Conservation (phyloP, 2,329 filamentous ascomycete genomes). For the Teratosphaeria viscida region DNA sequence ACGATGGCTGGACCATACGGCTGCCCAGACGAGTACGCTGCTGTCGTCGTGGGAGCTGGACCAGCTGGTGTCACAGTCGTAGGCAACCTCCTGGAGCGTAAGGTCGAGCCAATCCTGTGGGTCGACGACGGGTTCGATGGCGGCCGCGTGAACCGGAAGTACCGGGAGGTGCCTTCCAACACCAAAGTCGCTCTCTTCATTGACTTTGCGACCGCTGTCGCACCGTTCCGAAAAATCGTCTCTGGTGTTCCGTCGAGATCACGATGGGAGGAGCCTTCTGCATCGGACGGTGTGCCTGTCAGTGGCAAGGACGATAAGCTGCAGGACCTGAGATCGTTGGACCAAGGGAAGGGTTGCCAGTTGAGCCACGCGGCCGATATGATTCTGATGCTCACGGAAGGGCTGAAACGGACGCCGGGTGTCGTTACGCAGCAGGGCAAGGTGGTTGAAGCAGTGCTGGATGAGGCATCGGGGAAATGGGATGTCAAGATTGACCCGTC, state of each 20-base stretch:
- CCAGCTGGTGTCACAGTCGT: constrained; percentile 50
- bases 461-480: constrained; percentile 29
- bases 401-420: constrained; percentile 31
- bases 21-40: constrained; percentile 31
- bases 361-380: constrained; percentile 50
- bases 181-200: constrained; percentile 52
- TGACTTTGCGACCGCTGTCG: constrained; percentile 44
- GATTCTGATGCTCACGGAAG: constrained; percentile 38
- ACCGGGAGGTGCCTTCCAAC: constrained; percentile 54
- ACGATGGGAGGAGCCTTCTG: constrained; percentile 18
- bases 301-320: constrained; percentile 41
- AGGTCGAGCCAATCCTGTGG: constrained; percentile 45
- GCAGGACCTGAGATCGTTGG: constrained; percentile 41
- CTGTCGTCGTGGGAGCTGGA: constrained; percentile 50
- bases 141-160: constrained; percentile 34
- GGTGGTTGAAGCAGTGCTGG: constrained; percentile 31
- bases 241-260: constrained; percentile 31
- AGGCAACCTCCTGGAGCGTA: constrained; percentile 50
- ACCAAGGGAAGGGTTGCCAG: constrained; percentile 47
- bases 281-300: constrained; percentile 15
- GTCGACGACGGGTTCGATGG: constrained; percentile 47
- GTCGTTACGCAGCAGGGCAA: constrained; percentile 31
- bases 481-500: constrained; percentile 22
- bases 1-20: background rate
- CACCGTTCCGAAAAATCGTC: constrained; percentile 44